Evolutionary conservation across 129 eudicot species (phyloP), one percentile per base, ranked within the genome.

Genomic region (Tanacetum coccineum): DNA sequence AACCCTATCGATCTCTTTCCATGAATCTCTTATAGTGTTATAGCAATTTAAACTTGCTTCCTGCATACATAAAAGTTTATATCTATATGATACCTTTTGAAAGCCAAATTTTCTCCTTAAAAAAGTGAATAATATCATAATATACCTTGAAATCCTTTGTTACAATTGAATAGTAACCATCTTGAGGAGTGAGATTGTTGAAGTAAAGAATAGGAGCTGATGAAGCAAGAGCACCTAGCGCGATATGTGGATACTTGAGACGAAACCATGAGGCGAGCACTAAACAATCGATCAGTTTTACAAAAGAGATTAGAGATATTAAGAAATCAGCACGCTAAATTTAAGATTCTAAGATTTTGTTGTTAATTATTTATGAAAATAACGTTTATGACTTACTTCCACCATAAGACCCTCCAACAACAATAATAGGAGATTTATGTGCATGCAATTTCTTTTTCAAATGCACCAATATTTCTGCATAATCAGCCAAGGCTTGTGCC

Each of bases 241-340:
- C 93, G 59, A 87, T 75, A 59, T 85, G 97, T 2, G 97, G 95
- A 79, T 91, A 91, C 70, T 91, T 91, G 12, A 91, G 86, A 56
- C 95, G 78, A 49, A 91, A 91, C 95, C 95, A 91, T 20, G 93
- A 66, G 8, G 95, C 97, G 2, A 91, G 76, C 95, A 85, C 97
- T 91, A 32, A 80, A 72, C n/a, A 20, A 56, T 14, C 4, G 17
- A 36, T n/a, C n/a, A n/a, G n/a, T 53, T 19, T 68, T 39, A 67
- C 26, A 6, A 40, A 2, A 10, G 14, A 8, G 13, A 13, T 11
- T 46, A 60, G 9, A 8, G 18, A 13, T 22, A 13, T 53, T n/a
- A 53, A 15, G 3, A 53, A 13, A 52, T 15, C 8, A 52, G 17
- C 8, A 52, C 10, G 15, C 48, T 32, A 11, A 46, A 19, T 8